phyloP scores from a whole-genome alignment of 1,139 yeast genomes.

The Kodamaea plutei region DNA sequence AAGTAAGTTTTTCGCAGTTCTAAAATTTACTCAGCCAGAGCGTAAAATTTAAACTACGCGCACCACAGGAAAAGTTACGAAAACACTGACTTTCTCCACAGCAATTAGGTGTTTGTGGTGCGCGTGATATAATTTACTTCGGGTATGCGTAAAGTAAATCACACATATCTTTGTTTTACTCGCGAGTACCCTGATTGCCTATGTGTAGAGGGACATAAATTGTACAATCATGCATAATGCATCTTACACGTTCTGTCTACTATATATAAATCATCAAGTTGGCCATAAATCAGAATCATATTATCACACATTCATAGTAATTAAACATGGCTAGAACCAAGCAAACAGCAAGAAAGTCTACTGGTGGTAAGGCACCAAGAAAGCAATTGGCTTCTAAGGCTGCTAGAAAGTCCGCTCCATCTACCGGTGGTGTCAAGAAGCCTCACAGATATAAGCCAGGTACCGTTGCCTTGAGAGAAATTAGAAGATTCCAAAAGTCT shows the following conservation, averaged over 20 bases:
- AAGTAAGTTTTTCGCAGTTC: background rate
- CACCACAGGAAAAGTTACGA: background rate
- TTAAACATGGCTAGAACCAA: slow-evolving; percentile 91
- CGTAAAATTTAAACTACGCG: background rate
- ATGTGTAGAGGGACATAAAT: no score
- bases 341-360: slow-evolving; percentile 98
- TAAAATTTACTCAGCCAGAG: background rate
- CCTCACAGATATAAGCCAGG: slow-evolving; percentile 99
- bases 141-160: no score
- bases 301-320: no score
- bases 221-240: no score
- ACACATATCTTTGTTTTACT: no score
- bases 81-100: no score
- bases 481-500: slow-evolving; percentile 98
- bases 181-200: no score
- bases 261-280: no score
- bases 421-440: slow-evolving; percentile 99
- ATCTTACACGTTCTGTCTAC: no score
- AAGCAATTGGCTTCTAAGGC: slow-evolving; percentile 98
- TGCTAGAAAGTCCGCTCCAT: slow-evolving; percentile 97
- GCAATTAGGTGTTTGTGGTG: no score
- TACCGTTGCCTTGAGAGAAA: slow-evolving; percentile 99
- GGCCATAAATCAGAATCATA: no score
- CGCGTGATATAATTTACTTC: no score
- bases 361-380: slow-evolving; percentile 99